Evolutionary conservation across 139 green algal species (phyloP).

Genomic region (Picochlorum sp.): DNA sequence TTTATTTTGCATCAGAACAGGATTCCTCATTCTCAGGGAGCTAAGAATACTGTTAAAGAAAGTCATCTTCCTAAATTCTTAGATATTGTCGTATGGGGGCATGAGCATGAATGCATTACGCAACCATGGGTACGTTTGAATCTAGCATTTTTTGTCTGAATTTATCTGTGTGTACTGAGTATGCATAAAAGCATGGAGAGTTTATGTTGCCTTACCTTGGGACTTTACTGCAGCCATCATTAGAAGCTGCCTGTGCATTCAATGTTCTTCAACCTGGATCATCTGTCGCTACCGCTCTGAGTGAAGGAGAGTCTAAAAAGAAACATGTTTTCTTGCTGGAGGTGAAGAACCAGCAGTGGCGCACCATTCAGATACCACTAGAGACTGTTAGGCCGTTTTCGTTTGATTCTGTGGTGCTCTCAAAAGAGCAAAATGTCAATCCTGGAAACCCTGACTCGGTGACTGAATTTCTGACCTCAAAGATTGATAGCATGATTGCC

Average conservation of each 20-base stretch:
- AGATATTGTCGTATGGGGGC: constrained; percentile 94
- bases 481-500: constrained; percentile 56
- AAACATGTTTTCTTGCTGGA: constrained; percentile 93
- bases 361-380: constrained; percentile 58
- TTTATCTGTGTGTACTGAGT: neutral
- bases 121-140: constrained; percentile 40
- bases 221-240: neutral
- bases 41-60: constrained; percentile 78
- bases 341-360: constrained; percentile 41
- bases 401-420: constrained; percentile 54
- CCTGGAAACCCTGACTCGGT: constrained; percentile 40
- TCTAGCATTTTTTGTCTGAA: neutral
- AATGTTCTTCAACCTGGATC: constrained; percentile 79
- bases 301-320: constrained; percentile 63
- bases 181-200: no score
- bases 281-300: constrained; percentile 56
- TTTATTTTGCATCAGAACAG: constrained; percentile 96
- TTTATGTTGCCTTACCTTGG: neutral
- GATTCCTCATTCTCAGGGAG: constrained; percentile 39
- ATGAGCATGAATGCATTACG: constrained; percentile 92
- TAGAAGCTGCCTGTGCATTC: constrained; percentile 11
- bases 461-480: constrained; percentile 46
- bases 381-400: constrained; percentile 68
- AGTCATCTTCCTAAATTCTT: constrained; percentile 72
- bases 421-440: constrained; percentile 31